phyloP scores from a whole-genome alignment of 768 basidiomycete species.

The Phaffia australis region DNA sequence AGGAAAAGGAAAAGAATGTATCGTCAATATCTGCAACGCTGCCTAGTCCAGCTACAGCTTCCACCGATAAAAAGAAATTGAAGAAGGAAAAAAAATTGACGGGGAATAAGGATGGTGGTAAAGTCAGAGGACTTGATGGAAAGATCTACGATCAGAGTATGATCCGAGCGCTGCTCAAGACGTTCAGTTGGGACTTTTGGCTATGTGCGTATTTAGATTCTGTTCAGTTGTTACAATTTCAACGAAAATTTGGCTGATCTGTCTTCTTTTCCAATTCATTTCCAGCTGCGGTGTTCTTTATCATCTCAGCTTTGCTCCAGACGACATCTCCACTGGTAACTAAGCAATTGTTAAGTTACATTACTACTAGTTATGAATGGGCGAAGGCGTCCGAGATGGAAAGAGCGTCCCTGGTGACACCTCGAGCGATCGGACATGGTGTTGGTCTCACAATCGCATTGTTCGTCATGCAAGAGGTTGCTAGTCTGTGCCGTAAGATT shows the following conservation, averaged over 20 bases:
- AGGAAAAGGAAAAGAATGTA: slow-evolving; percentile 4
- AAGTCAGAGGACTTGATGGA: slow-evolving; percentile 18
- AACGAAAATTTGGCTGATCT: not conserved
- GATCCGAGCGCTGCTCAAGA: slow-evolving; percentile 44
- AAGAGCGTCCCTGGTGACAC: slow-evolving; percentile 27
- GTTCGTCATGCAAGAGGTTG: slow-evolving; percentile 54
- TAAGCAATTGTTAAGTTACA: slow-evolving; percentile 53
- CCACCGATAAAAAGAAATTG: slow-evolving; percentile 6
- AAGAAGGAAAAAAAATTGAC: not conserved
- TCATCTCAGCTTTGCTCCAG: slow-evolving; percentile 41
- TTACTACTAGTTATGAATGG: slow-evolving; percentile 46
- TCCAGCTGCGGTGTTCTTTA: slow-evolving; percentile 42
- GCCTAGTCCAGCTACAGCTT: not conserved
- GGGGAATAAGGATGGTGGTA: slow-evolving; percentile 21
- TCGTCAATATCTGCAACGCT: not conserved
- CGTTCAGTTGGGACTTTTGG: slow-evolving; percentile 46
- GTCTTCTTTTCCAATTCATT: slow-evolving; percentile 1
- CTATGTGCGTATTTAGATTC: not conserved
- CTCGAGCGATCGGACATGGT: slow-evolving; percentile 51
- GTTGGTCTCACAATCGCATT: slow-evolving; percentile 66
- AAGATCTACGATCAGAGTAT: slow-evolving; percentile 46
- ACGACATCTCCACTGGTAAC: slow-evolving; percentile 51
- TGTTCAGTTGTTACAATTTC: not conserved
- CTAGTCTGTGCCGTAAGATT: slow-evolving; percentile 42
- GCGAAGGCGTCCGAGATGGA: slow-evolving; percentile 36